Conservation (phyloP, 129 eudicot genomes). For the Flaveria brownii region DNA sequence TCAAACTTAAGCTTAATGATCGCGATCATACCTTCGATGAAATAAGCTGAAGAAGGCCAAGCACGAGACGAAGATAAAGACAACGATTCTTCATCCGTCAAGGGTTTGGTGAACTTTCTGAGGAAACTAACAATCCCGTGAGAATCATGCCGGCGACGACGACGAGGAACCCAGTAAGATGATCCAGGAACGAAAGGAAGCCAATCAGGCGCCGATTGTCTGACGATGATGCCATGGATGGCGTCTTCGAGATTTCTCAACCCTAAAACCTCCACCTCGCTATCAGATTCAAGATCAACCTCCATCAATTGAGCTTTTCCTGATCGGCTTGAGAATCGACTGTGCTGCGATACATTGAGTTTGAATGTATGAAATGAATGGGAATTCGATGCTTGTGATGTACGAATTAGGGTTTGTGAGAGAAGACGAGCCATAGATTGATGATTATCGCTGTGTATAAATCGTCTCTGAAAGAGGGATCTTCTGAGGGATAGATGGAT, state of each 20-base stretch:
- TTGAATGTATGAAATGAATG: slow-evolving; percentile 29
- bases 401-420: slow-evolving; percentile 40
- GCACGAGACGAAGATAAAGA: slow-evolving; percentile 36
- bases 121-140: slow-evolving; percentile 29
- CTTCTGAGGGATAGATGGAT: not conserved
- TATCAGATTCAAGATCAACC: slow-evolving; percentile 45
- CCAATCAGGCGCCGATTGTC: slow-evolving; percentile 59
- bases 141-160: slow-evolving; percentile 21
- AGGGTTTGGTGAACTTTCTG: slow-evolving; percentile 20
- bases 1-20: not conserved
- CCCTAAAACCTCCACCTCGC: slow-evolving; percentile 36
- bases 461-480: slow-evolving; percentile 2
- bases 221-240: slow-evolving; percentile 46
- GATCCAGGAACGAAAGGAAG: slow-evolving; percentile 59
- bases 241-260: slow-evolving; percentile 38
- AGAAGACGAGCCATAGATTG: slow-evolving; percentile 37
- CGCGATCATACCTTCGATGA: slow-evolving; percentile 35
- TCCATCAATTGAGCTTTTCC: slow-evolving; percentile 49
- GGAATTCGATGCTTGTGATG: slow-evolving; percentile 25
- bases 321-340: slow-evolving; percentile 36
- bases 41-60: slow-evolving; percentile 53
- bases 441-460: not conserved
- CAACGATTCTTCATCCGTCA: slow-evolving; percentile 30
- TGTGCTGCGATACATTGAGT: not conserved
- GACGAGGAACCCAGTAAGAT: slow-evolving; percentile 64